A percentile compares a stretch with the other conserved stretches of the same genome.
These are phyloP conservation scores for Asterochloris sp. DNA, from an alignment of 139 green algal species.

Conservation along the genomic window DNA sequence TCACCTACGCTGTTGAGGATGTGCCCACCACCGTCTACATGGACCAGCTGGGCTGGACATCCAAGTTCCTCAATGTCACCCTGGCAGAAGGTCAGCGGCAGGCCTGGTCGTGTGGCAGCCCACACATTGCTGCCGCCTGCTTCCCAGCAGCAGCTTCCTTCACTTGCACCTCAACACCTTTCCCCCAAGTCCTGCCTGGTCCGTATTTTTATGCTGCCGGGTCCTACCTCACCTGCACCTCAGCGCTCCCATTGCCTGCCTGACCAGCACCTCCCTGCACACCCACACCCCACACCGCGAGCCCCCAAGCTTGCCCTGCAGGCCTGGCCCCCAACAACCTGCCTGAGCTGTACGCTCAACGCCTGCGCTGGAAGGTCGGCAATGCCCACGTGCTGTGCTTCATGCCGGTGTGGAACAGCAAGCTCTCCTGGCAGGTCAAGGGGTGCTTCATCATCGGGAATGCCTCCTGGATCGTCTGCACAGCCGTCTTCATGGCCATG, in stretches of 20 bases:
- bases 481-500: background rate
- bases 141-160: too few relatives aligned
- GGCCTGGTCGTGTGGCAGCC: too few relatives aligned
- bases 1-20: constrained; percentile 1
- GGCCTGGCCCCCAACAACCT: background rate
- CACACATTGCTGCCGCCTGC: too few relatives aligned
- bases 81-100: constrained; percentile 1
- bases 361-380: background rate
- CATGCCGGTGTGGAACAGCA: background rate
- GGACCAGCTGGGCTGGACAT: background rate
- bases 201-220: too few relatives aligned
- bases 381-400: constrained; percentile 8
- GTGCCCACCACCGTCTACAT: background rate
- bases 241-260: too few relatives aligned
- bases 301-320: too few relatives aligned
- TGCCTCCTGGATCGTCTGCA: background rate
- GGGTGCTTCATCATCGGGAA: background rate
- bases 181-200: too few relatives aligned
- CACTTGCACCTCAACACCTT: too few relatives aligned
- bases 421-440: background rate
- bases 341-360: constrained; percentile 7
- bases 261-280: too few relatives aligned
- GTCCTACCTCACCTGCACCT: too few relatives aligned
- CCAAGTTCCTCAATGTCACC: background rate
- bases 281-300: too few relatives aligned